A percentile compares a stretch with the other conserved stretches of the same genome.
Conservation (phyloP, 1,284 basidiomycete genomes). For the Melampsora abietis-canadensis region DNA sequence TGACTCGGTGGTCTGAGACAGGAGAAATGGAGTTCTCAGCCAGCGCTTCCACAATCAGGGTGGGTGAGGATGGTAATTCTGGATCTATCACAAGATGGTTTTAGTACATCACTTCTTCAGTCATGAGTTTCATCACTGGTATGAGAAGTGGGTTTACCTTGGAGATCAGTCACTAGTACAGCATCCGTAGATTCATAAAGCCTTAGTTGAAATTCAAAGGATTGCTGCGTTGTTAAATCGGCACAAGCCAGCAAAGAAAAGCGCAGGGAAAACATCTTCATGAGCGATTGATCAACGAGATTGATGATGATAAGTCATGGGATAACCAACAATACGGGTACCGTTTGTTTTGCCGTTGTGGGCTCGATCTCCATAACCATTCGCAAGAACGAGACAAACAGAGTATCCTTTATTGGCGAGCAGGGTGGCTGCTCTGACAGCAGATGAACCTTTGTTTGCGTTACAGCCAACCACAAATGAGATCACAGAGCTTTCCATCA, state of each 20-base stretch:
- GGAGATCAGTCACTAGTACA: not conserved
- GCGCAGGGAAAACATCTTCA: not conserved
- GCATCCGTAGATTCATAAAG: slow-evolving; percentile 18
- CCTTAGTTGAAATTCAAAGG: slow-evolving; percentile 35
- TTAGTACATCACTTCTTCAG: not conserved
- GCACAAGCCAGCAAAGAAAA: not conserved
- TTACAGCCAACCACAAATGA: slow-evolving; percentile 12
- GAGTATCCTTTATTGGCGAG: slow-evolving; percentile 26
- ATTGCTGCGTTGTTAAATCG: not conserved
- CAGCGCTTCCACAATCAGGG: slow-evolving; percentile 33
- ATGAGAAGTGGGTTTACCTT: not conserved
- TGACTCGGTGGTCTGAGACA: not conserved
- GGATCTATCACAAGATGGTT: not conserved
- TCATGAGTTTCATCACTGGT: not conserved
- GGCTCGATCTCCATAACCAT: not conserved
- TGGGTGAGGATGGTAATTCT: slow-evolving; percentile 36
- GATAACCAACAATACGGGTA: not conserved
- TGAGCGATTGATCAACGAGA: not conserved
- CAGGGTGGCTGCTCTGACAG: slow-evolving; percentile 29
- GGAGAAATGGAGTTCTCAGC: slow-evolving; percentile 24
- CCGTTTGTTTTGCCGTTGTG: not conserved
- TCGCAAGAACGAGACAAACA: slow-evolving; percentile 12
- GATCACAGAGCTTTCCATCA: slow-evolving; percentile 7
- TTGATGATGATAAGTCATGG: not conserved
- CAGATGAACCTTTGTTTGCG: slow-evolving; percentile 25